A percentile compares a stretch with the other conserved stretches of the same genome.
phyloP scores from a whole-genome alignment of 2,329 filamentous ascomycete genomes.

The Penicillium sp. region DNA sequence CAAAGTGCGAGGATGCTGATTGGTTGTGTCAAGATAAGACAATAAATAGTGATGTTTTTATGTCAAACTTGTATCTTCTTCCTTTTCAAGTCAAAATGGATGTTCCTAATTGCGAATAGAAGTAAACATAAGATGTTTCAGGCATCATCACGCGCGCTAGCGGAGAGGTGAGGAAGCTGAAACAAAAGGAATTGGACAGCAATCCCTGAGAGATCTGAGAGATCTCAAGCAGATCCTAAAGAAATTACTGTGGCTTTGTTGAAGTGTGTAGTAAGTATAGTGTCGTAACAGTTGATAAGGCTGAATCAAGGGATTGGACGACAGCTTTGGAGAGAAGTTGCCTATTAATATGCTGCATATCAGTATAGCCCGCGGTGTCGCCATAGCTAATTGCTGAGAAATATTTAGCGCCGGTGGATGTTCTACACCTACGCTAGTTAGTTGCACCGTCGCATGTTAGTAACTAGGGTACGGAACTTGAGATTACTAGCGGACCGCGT shows the following conservation, averaged over 20 bases:
- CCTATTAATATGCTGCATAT: neutral
- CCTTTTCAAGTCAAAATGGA: conserved; percentile 1
- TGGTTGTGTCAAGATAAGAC: neutral
- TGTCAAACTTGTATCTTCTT: neutral
- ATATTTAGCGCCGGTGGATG: too few relatives aligned
- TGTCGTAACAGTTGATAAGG: too few relatives aligned
- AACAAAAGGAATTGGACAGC: neutral
- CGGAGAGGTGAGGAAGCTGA: neutral
- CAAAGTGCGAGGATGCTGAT: neutral
- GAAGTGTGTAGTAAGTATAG: too few relatives aligned
- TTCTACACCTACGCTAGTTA: too few relatives aligned
- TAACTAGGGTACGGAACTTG: too few relatives aligned
- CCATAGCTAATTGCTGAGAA: neutral
- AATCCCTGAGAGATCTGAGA: neutral
- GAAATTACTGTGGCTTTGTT: too few relatives aligned
- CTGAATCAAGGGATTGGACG: too few relatives aligned
- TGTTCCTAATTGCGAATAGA: neutral
- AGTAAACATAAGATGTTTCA: neutral
- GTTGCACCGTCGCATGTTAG: too few relatives aligned
- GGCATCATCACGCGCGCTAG: conserved; percentile 1
- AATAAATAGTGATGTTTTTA: neutral
- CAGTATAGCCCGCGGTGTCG: neutral
- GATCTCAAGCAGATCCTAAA: too few relatives aligned
- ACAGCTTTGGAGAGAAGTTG: neutral
- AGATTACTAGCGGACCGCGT: too few relatives aligned